Conservation (phyloP, 139 green algal species). For the Picochlorum sp. region DNA sequence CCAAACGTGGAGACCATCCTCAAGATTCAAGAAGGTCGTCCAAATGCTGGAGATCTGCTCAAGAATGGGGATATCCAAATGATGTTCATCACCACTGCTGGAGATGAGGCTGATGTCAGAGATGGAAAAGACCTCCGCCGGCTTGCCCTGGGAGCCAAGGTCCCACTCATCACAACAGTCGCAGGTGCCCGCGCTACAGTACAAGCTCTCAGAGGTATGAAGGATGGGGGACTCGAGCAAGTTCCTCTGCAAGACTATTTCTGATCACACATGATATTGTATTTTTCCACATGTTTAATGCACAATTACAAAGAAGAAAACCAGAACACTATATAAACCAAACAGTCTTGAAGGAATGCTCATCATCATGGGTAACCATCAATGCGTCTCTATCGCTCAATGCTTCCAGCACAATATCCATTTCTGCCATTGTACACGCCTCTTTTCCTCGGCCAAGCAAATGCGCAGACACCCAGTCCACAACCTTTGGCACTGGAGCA, state of each 20-base stretch:
- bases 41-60: constrained; percentile 69
- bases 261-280: constrained; percentile 6
- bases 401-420: constrained; percentile 18
- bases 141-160: constrained; percentile 73
- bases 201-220: constrained; percentile 72
- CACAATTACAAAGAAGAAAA: constrained; percentile 5
- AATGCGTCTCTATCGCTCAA: constrained; percentile 13
- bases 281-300: constrained; percentile 4
- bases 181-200: constrained; percentile 76
- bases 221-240: constrained; percentile 65
- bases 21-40: constrained; percentile 96
- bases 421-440: background rate
- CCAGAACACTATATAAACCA: constrained; percentile 9
- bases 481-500: constrained; percentile 2
- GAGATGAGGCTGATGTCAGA: constrained; percentile 77
- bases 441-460: background rate
- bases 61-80: constrained; percentile 83
- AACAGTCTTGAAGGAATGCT: background rate
- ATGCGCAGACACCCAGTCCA: constrained; percentile 11
- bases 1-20: constrained; percentile 53
- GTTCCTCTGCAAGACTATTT: constrained; percentile 74
- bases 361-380: constrained; percentile 13
- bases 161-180: constrained; percentile 94
- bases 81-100: constrained; percentile 86
- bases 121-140: constrained; percentile 92